A percentile compares a stretch with the other conserved stretches of the same genome.
Evolutionary conservation across 768 basidiomycete species (phyloP).

Genomic region (Scleroderma bovista): DNA sequence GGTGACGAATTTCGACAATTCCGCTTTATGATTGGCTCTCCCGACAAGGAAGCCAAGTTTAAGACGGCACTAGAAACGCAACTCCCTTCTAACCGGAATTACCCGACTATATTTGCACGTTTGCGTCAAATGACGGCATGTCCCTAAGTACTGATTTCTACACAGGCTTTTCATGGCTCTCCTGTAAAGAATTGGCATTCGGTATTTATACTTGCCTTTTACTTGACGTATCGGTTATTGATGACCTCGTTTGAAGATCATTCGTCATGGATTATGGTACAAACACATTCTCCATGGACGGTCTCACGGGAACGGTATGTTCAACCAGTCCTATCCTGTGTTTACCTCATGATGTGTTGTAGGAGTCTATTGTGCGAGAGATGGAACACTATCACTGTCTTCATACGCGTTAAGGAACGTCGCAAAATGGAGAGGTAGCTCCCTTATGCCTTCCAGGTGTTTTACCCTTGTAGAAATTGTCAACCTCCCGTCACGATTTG

Average conservation of each 20-base stretch:
- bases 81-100: slow-evolving; percentile 28
- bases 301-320: slow-evolving; percentile 55
- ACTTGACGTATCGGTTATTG: neutral
- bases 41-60: slow-evolving; percentile 68
- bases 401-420: slow-evolving; percentile 33
- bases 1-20: slow-evolving; percentile 56
- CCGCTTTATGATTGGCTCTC: slow-evolving; percentile 64
- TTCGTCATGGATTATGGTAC: slow-evolving; percentile 68
- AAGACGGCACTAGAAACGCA: slow-evolving; percentile 39
- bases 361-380: slow-evolving; percentile 69
- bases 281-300: slow-evolving; percentile 51
- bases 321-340: neutral
- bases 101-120: slow-evolving; percentile 16
- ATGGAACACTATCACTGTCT: slow-evolving; percentile 44
- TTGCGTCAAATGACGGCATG: neutral
- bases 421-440: slow-evolving; percentile 48
- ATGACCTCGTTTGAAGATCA: slow-evolving; percentile 41
- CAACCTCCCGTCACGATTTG: slow-evolving; percentile 52
- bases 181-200: slow-evolving; percentile 66
- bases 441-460: slow-evolving; percentile 40
- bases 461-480: slow-evolving; percentile 62
- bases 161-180: slow-evolving; percentile 65
- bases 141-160: neutral
- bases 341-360: neutral
- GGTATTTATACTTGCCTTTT: slow-evolving; percentile 32